Evolutionary conservation across 768 basidiomycete genomes (phyloP).

Genomic region (Steccherinum ochraceum): DNA sequence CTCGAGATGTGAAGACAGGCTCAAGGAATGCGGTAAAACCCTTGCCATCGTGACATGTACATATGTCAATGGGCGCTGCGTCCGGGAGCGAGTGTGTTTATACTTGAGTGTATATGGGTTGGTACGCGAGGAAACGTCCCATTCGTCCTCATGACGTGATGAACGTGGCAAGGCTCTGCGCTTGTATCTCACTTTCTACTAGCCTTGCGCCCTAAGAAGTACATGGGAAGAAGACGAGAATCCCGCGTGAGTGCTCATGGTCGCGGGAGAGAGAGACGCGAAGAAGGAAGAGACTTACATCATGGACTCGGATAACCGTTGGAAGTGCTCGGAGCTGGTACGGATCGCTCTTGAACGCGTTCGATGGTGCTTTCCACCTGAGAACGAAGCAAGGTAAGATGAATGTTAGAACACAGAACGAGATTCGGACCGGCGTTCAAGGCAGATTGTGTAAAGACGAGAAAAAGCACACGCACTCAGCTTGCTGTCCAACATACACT

Average conservation of each 20-base stretch:
- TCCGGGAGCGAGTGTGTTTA: no score
- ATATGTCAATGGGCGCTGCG: not conserved
- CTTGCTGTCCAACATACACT: conserved; percentile 61
- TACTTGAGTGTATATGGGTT: not conserved
- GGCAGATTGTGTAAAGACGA: conserved; percentile 3
- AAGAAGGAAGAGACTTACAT: conserved; percentile 36
- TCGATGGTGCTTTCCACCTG: conserved; percentile 63
- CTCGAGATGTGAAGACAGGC: no score
- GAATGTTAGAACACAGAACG: not conserved
- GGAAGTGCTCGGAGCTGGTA: conserved; percentile 59
- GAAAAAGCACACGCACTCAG: conserved; percentile 42
- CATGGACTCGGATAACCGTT: conserved; percentile 54
- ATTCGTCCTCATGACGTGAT: not conserved
- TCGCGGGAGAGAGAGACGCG: not conserved
- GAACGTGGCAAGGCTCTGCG: conserved; percentile 12
- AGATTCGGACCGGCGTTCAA: not conserved
- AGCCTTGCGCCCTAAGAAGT: conserved; percentile 30
- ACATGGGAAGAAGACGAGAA: conserved; percentile 20
- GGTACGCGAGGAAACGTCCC: not conserved
- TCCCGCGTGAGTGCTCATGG: conserved; percentile 1
- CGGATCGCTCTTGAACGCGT: conserved; percentile 54
- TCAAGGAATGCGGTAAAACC: not conserved
- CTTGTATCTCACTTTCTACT: conserved; percentile 35
- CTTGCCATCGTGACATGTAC: not conserved
- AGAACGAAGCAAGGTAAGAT: not conserved